These are phyloP conservation scores for Jackrogersella multiformis DNA, from an alignment of 495 filamentous ascomycete genomes.

Conservation along the genomic window DNA sequence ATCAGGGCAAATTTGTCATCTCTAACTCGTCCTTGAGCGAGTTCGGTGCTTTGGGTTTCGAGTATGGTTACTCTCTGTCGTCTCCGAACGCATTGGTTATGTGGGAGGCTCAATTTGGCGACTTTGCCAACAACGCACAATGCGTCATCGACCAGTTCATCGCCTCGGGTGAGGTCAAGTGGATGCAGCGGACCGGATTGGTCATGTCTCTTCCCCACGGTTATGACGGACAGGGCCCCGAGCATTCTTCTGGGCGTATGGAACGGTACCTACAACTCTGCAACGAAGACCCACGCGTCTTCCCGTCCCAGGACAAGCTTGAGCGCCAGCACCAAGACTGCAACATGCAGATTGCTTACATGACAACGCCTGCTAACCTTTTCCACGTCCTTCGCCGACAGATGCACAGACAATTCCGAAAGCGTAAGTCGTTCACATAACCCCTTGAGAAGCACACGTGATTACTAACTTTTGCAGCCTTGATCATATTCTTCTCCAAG, in stretches of 20 bases:
- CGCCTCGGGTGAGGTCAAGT: constrained; percentile 96
- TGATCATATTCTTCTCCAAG: constrained; percentile 98
- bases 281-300: constrained; percentile 96
- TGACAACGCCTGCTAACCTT: constrained; percentile 90
- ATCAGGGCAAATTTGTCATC: constrained; percentile 94
- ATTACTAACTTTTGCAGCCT: constrained; percentile 67
- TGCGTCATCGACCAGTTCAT: constrained; percentile 99
- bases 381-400: constrained; percentile 97
- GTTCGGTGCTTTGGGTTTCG: constrained; percentile 94
- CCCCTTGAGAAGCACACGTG: background rate
- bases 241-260: constrained; percentile 97
- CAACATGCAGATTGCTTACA: constrained; percentile 98
- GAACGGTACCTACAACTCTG: constrained; percentile 97
- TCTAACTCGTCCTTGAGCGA: constrained; percentile 97
- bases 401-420: constrained; percentile 99
- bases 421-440: constrained; percentile 74
- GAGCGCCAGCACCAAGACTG: constrained; percentile 98
- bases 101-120: constrained; percentile 99
- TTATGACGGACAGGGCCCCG: constrained; percentile 97
- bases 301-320: constrained; percentile 85
- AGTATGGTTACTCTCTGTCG: constrained; percentile 97
- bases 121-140: constrained; percentile 99
- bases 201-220: constrained; percentile 95
- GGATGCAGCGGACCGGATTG: constrained; percentile 95
- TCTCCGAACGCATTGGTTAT: constrained; percentile 97